Base-by-base conservation (phyloP, 306 rosid genomes). In the Parietaria judaica region DNA sequence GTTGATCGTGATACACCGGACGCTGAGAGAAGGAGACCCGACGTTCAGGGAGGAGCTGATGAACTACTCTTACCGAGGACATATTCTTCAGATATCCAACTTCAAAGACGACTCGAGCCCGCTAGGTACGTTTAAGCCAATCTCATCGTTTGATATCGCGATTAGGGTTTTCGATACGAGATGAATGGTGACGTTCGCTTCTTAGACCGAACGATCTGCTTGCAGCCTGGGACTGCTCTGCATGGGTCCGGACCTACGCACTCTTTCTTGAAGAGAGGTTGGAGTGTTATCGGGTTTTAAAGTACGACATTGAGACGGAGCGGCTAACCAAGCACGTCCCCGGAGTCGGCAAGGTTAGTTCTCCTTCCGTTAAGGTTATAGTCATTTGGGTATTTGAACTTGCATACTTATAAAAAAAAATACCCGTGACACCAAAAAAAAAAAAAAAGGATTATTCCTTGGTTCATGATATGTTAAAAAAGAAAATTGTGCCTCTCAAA, bases 201-300 rank as follows among this genome's bases (percentile, higher is more conserved):
- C 75, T 71, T 65, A 68, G 66, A 67, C 64, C 56, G 59, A 35
- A 44, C 9, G 23, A 65, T 52, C 73, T 66, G 51, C 43, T 58
- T 77, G 84, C 86, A 92, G 98, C 98, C 68, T 92, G 98, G 98
- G 96, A 86, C 58, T 92, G 98, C 69, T 92, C 98, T 50, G 86
- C 95, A 55, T 92, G 96, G 96, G 82, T 86, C 60, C 66, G 98
- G 70, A 80, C 85, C 50, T 92, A 92, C 69, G 96, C 96, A 31
- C 70, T 80, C 52, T 92, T 80, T 77, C 68, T 92, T 58, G 95
- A 88, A 73, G 98, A 92, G 78, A 73, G 95, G 52, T 78, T 91
- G 47, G 96, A 91, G 76, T 85, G 95, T 65, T 88, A 66, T 60
- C 73, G 89, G 71, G 60, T 80, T 74, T 84, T 92, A 74, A 80